Evolutionary conservation across 140 eudicot species (phyloP).

Genomic region (Anethum foeniculum): DNA sequence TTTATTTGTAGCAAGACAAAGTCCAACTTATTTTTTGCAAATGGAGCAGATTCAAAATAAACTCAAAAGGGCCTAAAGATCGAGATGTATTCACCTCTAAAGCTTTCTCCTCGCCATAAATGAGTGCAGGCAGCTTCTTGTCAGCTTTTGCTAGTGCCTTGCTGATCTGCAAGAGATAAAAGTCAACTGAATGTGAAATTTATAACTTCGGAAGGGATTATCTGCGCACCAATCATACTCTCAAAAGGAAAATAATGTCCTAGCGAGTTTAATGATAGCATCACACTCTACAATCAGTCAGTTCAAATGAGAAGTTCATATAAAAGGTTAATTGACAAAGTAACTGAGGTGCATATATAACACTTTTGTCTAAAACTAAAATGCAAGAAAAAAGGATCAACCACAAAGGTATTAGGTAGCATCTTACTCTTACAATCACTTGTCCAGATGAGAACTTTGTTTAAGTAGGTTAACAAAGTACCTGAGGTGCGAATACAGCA

Average conservation of each 20-base stretch:
- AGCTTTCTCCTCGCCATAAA: slow-evolving; percentile 71
- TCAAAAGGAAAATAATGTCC: not conserved
- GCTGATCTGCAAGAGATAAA: slow-evolving; percentile 38
- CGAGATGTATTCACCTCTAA: slow-evolving; percentile 41
- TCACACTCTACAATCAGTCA: not conserved
- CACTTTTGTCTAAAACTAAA: slow-evolving; percentile 4
- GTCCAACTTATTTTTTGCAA: not conserved
- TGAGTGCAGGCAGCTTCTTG: slow-evolving; percentile 54
- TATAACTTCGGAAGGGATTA: not conserved
- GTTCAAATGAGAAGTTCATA: not conserved
- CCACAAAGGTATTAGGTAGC: not conserved
- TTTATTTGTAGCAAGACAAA: not conserved
- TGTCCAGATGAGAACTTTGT: not conserved
- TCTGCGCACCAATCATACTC: not conserved
- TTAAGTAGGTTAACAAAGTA: slow-evolving; percentile 16
- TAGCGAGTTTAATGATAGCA: not conserved
- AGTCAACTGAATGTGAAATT: not conserved
- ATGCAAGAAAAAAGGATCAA: not conserved
- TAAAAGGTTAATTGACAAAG: slow-evolving; percentile 3
- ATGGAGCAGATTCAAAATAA: not conserved
- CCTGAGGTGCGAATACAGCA: slow-evolving; percentile 79
- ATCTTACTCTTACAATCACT: not conserved
- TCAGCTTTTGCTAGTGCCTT: slow-evolving; percentile 64
- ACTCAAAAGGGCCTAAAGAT: not conserved
- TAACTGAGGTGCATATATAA: slow-evolving; percentile 68